A percentile compares a stretch with the other conserved stretches of the same genome.
Evolutionary conservation across 2,329 filamentous ascomycete species (phyloP).

Genomic region (Ophiostoma sp.): DNA sequence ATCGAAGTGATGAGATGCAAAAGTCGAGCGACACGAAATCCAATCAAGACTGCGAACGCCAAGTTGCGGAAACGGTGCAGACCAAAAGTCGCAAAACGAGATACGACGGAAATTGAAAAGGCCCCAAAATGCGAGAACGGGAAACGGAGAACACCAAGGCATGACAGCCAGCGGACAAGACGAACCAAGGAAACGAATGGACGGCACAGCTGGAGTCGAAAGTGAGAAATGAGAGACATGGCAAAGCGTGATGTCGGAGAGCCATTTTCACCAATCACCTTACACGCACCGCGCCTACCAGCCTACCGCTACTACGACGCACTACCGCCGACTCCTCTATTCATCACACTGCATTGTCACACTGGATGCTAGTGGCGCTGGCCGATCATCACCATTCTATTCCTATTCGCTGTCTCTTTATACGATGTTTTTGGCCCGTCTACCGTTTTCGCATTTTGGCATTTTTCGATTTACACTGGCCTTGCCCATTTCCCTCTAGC

Average conservation of each 20-base stretch:
- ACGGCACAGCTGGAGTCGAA: not conserved
- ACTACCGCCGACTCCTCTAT: slow-evolving; percentile 9
- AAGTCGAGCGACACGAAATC: not conserved
- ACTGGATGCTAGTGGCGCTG: not conserved
- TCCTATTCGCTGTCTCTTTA: not conserved
- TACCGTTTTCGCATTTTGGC: not conserved
- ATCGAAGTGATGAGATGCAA: not conserved
- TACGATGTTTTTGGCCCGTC: not conserved
- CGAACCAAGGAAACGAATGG: slow-evolving; percentile 1
- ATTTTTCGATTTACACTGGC: slow-evolving; percentile 3
- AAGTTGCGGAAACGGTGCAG: not conserved
- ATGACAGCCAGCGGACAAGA: not conserved
- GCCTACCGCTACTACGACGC: not conserved
- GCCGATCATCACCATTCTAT: not conserved
- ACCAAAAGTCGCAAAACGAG: not conserved
- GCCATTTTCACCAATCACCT: slow-evolving; percentile 11
- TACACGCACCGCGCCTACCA: slow-evolving; percentile 9
- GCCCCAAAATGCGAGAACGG: not conserved
- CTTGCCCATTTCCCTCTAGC: slow-evolving; percentile 11
- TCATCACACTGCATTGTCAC: slow-evolving; percentile 14
- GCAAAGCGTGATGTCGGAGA: not conserved
- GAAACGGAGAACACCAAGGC: not conserved
- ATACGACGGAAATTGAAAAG: not conserved
- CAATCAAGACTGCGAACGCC: not conserved
- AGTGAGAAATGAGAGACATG: not conserved